Evolutionary conservation across 345 rosid genomes (phyloP), one percentile per base, ranked within the genome.

Genomic region (Ricinus communis): DNA sequence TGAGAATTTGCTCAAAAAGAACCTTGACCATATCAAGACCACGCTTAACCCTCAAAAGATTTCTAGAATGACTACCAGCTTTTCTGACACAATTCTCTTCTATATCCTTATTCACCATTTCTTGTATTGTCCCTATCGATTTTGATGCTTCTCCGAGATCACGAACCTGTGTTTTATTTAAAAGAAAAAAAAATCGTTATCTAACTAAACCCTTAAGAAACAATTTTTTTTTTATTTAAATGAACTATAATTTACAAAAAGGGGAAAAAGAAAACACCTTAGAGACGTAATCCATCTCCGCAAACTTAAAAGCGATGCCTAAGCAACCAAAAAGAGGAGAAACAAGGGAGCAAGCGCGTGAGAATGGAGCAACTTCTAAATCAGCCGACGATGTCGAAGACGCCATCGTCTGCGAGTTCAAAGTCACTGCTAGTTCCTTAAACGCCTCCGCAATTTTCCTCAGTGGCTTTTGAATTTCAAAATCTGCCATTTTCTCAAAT

Each of bases 291-390:
- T 95, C 97, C 93, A 85, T 83, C 76, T 95, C 97, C 0, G 97
- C 99, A 71, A 95, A 95, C 83, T 91, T 95, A 83, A 94, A 94
- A 64, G 98, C 98, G 66, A 95, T 85, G 36, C 99, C 97, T 24
- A 95, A 77, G 79, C 97, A 90, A 30, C 92, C 92, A 62, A 95
- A 89, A 51, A 91, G 97, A 70, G 99, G 97, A 15, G 99, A 95
- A 19, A 95, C 97, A 21, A 88, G 76, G 36, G 99, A 87, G 77
- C 96, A 90, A 25, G 99, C 97, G 73, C 54, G 90, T 27, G 97
- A 91, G 79, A 94, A 88, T 0, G 87, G 79, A n/a, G 85, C 89
- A 41, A 90, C 80, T 21, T 89, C 89, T 15, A 95, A 77, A 22
- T 82, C 86, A 12, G 55, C 38, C 18, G 64, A 21, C 22, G n/a